Evolutionary conservation across 2,329 filamentous ascomycete species (phyloP), one percentile per base, ranked within the genome.

Genomic region (Diplocarpon mali): DNA sequence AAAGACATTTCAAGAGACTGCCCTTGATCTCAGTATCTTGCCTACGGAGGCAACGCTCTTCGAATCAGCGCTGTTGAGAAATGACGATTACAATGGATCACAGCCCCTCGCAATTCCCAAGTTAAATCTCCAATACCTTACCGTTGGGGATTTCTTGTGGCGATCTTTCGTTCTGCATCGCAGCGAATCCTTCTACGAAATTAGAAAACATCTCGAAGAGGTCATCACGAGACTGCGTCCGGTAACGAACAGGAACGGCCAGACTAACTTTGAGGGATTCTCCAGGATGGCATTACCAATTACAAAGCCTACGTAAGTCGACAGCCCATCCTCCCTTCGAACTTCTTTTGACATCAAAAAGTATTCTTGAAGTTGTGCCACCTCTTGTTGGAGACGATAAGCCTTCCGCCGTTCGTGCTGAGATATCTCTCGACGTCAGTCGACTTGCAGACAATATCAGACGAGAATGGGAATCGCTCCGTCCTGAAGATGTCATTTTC

Each of bases 101-200:
- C 78, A 78, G 38, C 89, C 92, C 5, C 71, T 98, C 46, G 86
- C 92, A 2, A 78, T 98, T 35, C 92, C 92, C 2, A 98, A 98
- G 62, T 67, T 96, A 37, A 98, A 95, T 56, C 69, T 98, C 24
- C 92, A 98, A 60, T 98, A 98, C 64, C 71, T 98, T 12, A 94
- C 89, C 2, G 78, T 95, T 40, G 88, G 88, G 2, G 92, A 98
- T 63, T 98, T 98, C 57, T 67, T 98, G n/a, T 98, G 89, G 88
- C 78, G 93, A 50, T 88, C 90, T 0, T 82, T 96, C 57, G 73
- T 93, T 12, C 69, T 98, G 8, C 92, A 95, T 61, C 80, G 90
- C 34, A 85, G 82, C 47, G 92, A 98, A 63, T 77, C 90, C 0
- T 95, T 96, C 62, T 96, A 93, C 62, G 85, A 87, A 48, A 90